Evolutionary conservation across 352 stramenopile genomes (phyloP).

Genomic region (Paralagenidium karlingii): DNA sequence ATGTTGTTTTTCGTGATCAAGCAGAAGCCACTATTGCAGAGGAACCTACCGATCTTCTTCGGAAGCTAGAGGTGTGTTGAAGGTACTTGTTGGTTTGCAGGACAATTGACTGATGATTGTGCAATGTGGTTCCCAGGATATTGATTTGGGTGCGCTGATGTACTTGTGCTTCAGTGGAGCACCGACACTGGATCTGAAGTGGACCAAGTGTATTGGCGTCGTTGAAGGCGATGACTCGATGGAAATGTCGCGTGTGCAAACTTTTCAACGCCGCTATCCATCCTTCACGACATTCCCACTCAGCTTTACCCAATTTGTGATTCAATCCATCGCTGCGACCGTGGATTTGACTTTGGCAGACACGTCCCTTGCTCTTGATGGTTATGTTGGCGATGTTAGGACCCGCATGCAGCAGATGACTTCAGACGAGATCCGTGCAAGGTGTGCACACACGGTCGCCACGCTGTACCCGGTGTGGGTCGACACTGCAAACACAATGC

Average conservation of each 20-base stretch:
- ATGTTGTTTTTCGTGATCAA: constrained; percentile 1
- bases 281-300: constrained; percentile 22
- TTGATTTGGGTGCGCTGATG: constrained; percentile 20
- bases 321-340: constrained; percentile 26
- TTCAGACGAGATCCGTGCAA: neutral
- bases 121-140: constrained; percentile 4
- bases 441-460: neutral
- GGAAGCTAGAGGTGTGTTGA: constrained; percentile 8
- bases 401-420: constrained; percentile 1
- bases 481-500: constrained; percentile 11
- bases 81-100: neutral
- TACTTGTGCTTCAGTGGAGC: constrained; percentile 49
- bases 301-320: constrained; percentile 34
- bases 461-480: constrained; percentile 9
- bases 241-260: constrained; percentile 16
- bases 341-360: too few species aligned
- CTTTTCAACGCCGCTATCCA: constrained; percentile 21
- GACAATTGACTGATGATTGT: neutral
- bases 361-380: too few species aligned
- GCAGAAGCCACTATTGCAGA: neutral
- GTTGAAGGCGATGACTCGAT: constrained; percentile 26
- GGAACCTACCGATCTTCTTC: neutral
- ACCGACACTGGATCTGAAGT: constrained; percentile 27
- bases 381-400: too few species aligned
- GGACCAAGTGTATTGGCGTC: constrained; percentile 20